phyloP scores from a whole-genome alignment of 2,329 filamentous ascomycete species.

The Endoconidiophora laricicola region DNA sequence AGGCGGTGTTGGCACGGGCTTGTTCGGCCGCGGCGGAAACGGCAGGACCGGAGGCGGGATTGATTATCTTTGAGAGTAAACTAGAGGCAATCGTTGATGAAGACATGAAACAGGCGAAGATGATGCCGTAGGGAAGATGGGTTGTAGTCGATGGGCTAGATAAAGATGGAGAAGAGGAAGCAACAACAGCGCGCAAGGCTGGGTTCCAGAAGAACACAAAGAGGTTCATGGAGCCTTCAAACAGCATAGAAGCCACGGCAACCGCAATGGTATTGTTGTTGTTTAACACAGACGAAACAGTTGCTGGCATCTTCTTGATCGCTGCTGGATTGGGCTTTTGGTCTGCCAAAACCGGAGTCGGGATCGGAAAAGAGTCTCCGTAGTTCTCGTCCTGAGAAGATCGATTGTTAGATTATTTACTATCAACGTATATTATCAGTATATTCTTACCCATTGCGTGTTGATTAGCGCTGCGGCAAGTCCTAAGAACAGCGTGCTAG shows the following conservation, averaged over 20 bases:
- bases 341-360: no score
- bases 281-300: constrained; percentile 16
- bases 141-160: neutral
- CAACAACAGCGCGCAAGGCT: constrained; percentile 22
- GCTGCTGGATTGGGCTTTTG: no score
- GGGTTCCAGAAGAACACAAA: constrained; percentile 45
- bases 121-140: constrained; percentile 30
- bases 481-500: constrained; percentile 23
- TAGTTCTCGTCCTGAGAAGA: constrained; percentile 33
- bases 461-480: constrained; percentile 28
- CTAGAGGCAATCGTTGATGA: constrained; percentile 42
- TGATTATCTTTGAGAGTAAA: constrained; percentile 22
- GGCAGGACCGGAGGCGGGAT: neutral
- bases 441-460: constrained; percentile 27
- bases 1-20: neutral
- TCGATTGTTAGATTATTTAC: neutral
- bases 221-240: constrained; percentile 42
- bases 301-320: neutral
- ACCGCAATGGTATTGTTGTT: constrained; percentile 33
- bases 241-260: constrained; percentile 35
- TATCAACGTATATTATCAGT: neutral
- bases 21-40: neutral
- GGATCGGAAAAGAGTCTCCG: constrained; percentile 17
- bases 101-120: constrained; percentile 42
- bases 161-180: constrained; percentile 9